Evolutionary conservation across 2,329 filamentous ascomycete genomes (phyloP).

Genomic region (Trichoderma atroviride): DNA sequence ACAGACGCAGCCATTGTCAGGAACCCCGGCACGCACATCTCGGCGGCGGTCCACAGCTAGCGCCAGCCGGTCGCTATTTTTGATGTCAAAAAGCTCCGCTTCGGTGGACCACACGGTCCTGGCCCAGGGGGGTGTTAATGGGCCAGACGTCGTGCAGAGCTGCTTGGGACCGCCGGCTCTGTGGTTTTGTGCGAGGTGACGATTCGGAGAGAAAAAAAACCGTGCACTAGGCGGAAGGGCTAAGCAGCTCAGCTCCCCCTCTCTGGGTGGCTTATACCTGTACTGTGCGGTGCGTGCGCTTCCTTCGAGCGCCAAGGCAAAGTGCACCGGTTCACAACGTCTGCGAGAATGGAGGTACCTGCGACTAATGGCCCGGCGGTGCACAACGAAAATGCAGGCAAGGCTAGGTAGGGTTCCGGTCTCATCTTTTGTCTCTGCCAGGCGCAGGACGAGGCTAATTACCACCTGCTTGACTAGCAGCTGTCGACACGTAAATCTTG

Average conservation of each 20-base stretch:
- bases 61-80: constrained; percentile 27
- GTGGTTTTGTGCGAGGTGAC: neutral
- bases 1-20: constrained; percentile 13
- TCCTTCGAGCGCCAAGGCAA: neutral
- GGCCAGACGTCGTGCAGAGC: neutral
- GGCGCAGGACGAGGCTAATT: neutral
- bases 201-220: constrained; percentile 22
- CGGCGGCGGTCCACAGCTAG: constrained; percentile 16
- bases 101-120: constrained; percentile 24
- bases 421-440: neutral
- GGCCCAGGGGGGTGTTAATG: constrained; percentile 21
- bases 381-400: neutral
- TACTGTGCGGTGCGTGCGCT: neutral
- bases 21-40: constrained; percentile 24
- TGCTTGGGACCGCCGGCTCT: neutral
- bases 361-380: neutral
- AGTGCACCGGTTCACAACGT: neutral
- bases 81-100: constrained; percentile 25
- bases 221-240: constrained; percentile 10
- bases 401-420: neutral
- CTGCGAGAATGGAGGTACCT: neutral
- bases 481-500: neutral
- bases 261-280: neutral
- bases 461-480: neutral
- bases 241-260: constrained; percentile 14